These are phyloP conservation scores for Omphalea diandra DNA, from an alignment of 441 rosid species.

Conservation along the genomic window DNA sequence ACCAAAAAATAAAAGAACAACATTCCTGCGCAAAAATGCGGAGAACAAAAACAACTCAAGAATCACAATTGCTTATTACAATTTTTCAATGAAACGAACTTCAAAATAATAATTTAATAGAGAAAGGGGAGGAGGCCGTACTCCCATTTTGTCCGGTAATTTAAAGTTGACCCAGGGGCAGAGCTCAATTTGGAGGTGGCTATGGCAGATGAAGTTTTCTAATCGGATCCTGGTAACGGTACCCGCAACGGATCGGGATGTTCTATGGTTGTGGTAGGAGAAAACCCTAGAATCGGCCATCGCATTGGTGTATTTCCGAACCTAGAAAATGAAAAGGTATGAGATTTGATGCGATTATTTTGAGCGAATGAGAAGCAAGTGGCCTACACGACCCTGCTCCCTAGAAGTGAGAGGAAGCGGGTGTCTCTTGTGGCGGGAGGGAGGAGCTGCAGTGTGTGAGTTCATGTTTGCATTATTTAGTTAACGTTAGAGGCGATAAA, in stretches of 20 bases:
- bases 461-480: too few relatives aligned
- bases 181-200: slow-evolving; percentile 64
- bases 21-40: not conserved
- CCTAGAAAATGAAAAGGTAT: slow-evolving; percentile 9
- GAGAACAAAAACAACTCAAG: too few relatives aligned
- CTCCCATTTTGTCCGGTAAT: slow-evolving; percentile 94
- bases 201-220: slow-evolving; percentile 93
- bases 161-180: slow-evolving; percentile 79
- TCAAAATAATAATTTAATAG: too few relatives aligned
- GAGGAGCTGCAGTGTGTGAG: not conserved
- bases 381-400: not conserved
- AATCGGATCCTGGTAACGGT: slow-evolving; percentile 57
- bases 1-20: slow-evolving; percentile 17
- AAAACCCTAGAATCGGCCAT: slow-evolving; percentile 41
- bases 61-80: too few relatives aligned
- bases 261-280: slow-evolving; percentile 1
- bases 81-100: too few relatives aligned
- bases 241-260: slow-evolving; percentile 52
- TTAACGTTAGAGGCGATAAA: too few relatives aligned
- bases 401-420: not conserved
- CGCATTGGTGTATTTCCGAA: slow-evolving; percentile 14
- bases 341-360: not conserved
- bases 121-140: slow-evolving; percentile 23
- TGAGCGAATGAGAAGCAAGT: not conserved
- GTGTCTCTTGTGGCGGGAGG: slow-evolving; percentile 32